Percentiles rank a stretch among this genome's conserved stretches.
Conservation (phyloP, 2,329 filamentous ascomycete genomes). For the Cryphonectria radicalis region DNA sequence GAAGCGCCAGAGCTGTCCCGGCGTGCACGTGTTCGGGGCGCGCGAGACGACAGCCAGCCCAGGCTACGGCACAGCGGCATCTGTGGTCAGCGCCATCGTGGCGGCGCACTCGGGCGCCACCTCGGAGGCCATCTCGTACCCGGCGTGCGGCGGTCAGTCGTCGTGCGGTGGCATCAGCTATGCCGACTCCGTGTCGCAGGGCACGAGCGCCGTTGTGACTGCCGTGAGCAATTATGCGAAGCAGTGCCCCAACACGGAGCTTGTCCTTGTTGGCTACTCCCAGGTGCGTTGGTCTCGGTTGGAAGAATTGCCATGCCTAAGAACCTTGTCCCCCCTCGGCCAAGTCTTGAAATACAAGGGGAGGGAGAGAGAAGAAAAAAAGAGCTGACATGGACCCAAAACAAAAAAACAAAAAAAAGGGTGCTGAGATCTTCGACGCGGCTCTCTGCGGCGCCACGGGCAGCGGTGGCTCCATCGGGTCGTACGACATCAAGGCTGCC, state of each 20-base stretch:
- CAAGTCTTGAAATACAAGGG: too few relatives aligned
- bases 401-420: too few relatives aligned
- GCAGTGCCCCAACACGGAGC: slow-evolving; percentile 59
- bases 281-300: slow-evolving; percentile 55
- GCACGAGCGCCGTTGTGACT: slow-evolving; percentile 57
- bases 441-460: slow-evolving; percentile 50
- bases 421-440: slow-evolving; percentile 54
- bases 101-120: slow-evolving; percentile 50
- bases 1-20: slow-evolving; percentile 45
- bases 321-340: too few relatives aligned
- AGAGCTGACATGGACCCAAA: too few relatives aligned
- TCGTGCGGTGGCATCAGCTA: slow-evolving; percentile 60
- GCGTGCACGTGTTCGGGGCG: slow-evolving; percentile 55
- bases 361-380: not conserved
- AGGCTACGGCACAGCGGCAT: slow-evolving; percentile 49
- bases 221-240: slow-evolving; percentile 60
- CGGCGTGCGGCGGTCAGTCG: slow-evolving; percentile 62
- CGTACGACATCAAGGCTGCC: slow-evolving; percentile 60
- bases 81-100: slow-evolving; percentile 51
- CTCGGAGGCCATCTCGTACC: slow-evolving; percentile 53
- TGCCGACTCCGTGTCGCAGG: slow-evolving; percentile 57
- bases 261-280: slow-evolving; percentile 67
- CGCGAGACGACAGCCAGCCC: slow-evolving; percentile 52
- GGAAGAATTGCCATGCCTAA: too few relatives aligned
- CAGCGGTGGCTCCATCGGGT: slow-evolving; percentile 49